phyloP scores from a whole-genome alignment of 139 green algal species.

The Coelastrella sp. region DNA sequence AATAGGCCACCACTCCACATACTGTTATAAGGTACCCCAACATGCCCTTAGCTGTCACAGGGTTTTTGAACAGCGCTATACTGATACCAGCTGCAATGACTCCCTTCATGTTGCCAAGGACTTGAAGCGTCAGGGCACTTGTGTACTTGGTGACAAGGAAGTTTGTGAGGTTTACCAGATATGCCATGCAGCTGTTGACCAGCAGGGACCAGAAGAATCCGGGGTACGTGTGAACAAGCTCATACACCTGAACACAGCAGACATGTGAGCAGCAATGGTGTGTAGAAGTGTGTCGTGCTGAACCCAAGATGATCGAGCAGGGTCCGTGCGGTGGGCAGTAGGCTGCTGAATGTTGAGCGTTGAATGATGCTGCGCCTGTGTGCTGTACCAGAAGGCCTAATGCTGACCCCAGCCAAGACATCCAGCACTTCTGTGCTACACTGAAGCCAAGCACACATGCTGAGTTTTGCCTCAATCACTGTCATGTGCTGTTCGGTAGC shows the following conservation, averaged over 20 bases:
- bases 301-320: no score
- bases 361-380: no score
- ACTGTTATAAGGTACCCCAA: slow-evolving; percentile 89
- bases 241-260: not conserved
- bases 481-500: no score
- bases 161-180: slow-evolving; percentile 98
- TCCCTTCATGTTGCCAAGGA: slow-evolving; percentile 97
- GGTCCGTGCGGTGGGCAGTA: no score
- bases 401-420: no score
- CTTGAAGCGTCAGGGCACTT: slow-evolving; percentile 93
- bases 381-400: no score
- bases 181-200: slow-evolving; percentile 89
- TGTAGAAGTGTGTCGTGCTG: no score
- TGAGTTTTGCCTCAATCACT: no score
- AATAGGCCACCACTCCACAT: slow-evolving; percentile 82
- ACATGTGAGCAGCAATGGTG: not conserved
- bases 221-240: slow-evolving; percentile 8
- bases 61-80: slow-evolving; percentile 90
- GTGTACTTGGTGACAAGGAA: slow-evolving; percentile 98
- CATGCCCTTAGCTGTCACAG: slow-evolving; percentile 78
- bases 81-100: slow-evolving; percentile 90
- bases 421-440: no score
- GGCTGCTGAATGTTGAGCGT: no score
- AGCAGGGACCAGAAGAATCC: slow-evolving; percentile 81
- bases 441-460: not conserved